phyloP scores from a whole-genome alignment of 805 yeast genomes.

The Suhomyces sp. region DNA sequence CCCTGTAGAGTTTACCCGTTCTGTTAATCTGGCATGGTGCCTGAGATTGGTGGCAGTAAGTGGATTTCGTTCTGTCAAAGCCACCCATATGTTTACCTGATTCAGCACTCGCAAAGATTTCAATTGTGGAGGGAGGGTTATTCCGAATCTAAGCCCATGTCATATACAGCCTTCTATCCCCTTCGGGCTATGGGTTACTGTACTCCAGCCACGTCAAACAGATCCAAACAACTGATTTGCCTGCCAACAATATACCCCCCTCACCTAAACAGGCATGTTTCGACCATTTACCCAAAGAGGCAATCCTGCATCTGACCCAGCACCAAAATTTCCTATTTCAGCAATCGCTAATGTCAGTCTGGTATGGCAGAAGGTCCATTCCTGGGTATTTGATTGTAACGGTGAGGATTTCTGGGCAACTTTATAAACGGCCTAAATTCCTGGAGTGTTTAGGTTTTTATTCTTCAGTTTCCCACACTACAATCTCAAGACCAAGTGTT shows the following conservation, averaged over 20 bases:
- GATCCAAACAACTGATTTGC: neutral
- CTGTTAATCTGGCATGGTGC: neutral
- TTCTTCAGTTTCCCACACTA: neutral
- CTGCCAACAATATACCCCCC: slow-evolving; percentile 38
- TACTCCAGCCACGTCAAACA: neutral
- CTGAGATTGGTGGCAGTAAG: neutral
- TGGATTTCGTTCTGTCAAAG: neutral
- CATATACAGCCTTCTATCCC: neutral
- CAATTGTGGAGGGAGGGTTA: neutral
- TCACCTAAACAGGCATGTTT: slow-evolving; percentile 38
- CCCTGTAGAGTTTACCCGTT: neutral
- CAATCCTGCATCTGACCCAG: neutral
- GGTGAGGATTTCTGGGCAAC: too few relatives aligned
- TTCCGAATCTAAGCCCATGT: neutral
- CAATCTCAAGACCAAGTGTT: neutral
- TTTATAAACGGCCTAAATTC: neutral
- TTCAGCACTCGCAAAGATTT: neutral
- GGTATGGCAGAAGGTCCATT: neutral
- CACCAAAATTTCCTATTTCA: neutral
- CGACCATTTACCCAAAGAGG: slow-evolving; percentile 5
- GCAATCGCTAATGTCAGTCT: neutral
- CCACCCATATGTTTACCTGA: neutral
- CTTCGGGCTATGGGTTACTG: neutral
- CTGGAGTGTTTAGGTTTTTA: neutral
- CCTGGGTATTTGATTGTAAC: neutral